Evolutionary conservation across 169 alveolate species (phyloP), one percentile per base, ranked within the genome.

Genomic region (Plasmodium gonderi): DNA sequence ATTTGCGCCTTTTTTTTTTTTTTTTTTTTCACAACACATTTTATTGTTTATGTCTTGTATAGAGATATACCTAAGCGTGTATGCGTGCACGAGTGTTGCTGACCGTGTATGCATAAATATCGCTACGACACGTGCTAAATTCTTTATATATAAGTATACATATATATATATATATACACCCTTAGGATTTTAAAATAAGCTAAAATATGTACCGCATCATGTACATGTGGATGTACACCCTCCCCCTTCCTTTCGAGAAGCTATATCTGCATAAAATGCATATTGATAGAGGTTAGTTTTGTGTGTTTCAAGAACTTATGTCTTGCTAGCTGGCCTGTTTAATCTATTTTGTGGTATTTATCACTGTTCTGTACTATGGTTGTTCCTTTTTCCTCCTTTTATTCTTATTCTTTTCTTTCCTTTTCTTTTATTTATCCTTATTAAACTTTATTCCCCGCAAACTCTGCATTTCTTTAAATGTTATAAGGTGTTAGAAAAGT

Each of bases 11-110:
- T 81, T 40, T 68, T 17, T 12, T 81, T 45, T 33, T 67, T 81
- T 40, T 68, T 17, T 12, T 81, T 45, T 33, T 82, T 75, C 42
- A 42, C 42, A 68, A 68, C 20, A 33, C 82, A 69, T 82, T 26
- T 87, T 87, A 85, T 11, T 74, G 38, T 26, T 74, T 47, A 29
- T 74, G 49, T 60, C 29, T 83, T 29, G 45, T 49, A 23, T 40
- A 69, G n/a, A 23, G 23, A 69, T 64, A 65, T 17, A 80, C 47
- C 47, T 45, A 65, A 36, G 49, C 38, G 64, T 17, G 68, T 75
- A 47, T 65, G 42, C 31, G 20, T 38, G 72, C 36, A 23, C 72
- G 26, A 23, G 72, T n/a, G n/a, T n/a, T n/a, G n/a, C n/a, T n/a
- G n/a, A n/a, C n/a, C n/a, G n/a, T n/a, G n/a, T n/a, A n/a, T n/a